Conservation (phyloP, 73 alveolate species). For the Stentor roeselii region DNA sequence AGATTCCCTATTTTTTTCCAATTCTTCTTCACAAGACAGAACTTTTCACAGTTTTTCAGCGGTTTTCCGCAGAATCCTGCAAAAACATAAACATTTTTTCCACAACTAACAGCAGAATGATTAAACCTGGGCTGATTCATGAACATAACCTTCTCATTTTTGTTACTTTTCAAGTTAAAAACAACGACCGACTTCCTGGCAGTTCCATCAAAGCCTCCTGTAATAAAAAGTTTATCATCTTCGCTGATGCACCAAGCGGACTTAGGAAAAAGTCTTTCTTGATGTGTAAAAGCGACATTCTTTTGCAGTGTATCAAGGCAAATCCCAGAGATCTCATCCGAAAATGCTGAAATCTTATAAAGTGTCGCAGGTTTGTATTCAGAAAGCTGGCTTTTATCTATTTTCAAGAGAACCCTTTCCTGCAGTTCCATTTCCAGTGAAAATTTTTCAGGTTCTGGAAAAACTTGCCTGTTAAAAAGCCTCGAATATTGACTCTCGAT, state of each 20-base stretch:
- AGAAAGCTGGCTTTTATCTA: neutral
- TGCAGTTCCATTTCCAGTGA: neutral
- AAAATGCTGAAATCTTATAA: neutral
- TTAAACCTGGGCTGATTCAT: neutral
- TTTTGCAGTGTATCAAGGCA: neutral
- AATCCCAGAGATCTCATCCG: neutral
- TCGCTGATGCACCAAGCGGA: slow-evolving; percentile 13
- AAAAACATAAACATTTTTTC: neutral
- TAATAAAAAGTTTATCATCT: neutral
- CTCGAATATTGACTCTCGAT: neutral
- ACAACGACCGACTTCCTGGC: neutral
- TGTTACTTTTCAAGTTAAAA: neutral
- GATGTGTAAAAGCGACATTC: neutral
- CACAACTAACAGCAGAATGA: neutral
- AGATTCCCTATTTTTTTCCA: slow-evolving; percentile 18
- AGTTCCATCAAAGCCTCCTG: slow-evolving; percentile 20
- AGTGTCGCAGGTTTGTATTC: neutral
- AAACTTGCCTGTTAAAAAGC: neutral
- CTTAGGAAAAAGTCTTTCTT: neutral
- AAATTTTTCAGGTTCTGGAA: neutral
- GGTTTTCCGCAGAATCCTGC: neutral
- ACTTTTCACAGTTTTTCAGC: slow-evolving; percentile 13
- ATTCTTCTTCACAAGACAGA: neutral
- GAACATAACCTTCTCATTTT: neutral
- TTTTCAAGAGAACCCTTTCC: neutral